These are phyloP conservation scores for Termitomyces eurrhizus DNA, from an alignment of 768 basidiomycete genomes.

Conservation along the genomic window DNA sequence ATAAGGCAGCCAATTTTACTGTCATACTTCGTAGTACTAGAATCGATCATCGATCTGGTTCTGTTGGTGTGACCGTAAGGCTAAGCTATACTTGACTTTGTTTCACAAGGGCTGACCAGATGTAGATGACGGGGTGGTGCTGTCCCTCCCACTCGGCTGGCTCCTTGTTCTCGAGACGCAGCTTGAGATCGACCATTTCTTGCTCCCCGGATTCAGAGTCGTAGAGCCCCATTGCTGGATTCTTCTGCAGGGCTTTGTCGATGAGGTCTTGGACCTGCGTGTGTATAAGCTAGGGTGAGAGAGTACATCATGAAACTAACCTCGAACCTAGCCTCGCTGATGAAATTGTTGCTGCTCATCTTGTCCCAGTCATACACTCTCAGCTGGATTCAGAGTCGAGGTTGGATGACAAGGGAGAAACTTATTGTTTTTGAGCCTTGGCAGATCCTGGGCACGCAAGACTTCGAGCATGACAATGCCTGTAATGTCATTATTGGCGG, in stretches of 20 bases:
- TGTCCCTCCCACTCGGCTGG: conserved; percentile 59
- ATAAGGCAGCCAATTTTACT: no score
- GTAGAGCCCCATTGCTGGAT: conserved; percentile 53
- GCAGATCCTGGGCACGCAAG: conserved; percentile 76
- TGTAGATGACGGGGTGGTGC: conserved; percentile 62
- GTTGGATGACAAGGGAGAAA: no score
- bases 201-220: conserved; percentile 53
- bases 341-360: conserved; percentile 80
- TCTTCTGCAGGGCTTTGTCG: conserved; percentile 61
- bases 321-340: conserved; percentile 75
- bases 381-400: conserved; percentile 47
- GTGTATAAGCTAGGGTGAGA: not conserved
- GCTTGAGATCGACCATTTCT: conserved; percentile 69
- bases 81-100: no score
- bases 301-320: conserved; percentile 26
- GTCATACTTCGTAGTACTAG: no score
- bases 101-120: conserved; percentile 53
- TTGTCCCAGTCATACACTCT: conserved; percentile 97
- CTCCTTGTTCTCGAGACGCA: conserved; percentile 46
- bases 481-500: conserved; percentile 70
- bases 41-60: no score
- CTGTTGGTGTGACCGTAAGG: no score
- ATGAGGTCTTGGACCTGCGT: conserved; percentile 49
- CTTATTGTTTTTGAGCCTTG: conserved; percentile 78
- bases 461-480: conserved; percentile 97